These are phyloP conservation scores for Exophiala sp. DNA, from an alignment of 2,329 filamentous ascomycete species.

Conservation along the genomic window DNA sequence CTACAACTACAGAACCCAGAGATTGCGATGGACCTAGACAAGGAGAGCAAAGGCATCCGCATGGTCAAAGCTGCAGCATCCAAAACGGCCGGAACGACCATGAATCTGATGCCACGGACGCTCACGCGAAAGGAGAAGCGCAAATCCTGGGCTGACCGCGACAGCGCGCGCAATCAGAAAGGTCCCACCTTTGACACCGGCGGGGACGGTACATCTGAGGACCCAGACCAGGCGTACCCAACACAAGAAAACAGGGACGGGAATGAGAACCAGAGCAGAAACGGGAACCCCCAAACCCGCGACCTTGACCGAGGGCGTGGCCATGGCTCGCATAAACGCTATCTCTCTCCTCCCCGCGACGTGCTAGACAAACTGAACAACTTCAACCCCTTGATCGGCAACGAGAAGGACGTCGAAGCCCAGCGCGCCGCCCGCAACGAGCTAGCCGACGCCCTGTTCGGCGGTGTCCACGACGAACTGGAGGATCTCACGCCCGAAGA, in stretches of 20 bases:
- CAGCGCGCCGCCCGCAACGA: constrained; percentile 52
- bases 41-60: constrained; percentile 22
- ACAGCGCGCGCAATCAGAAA: constrained; percentile 34
- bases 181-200: constrained; percentile 36
- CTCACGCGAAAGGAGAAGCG: constrained; percentile 12
- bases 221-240: neutral
- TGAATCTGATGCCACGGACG: constrained; percentile 17
- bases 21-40: constrained; percentile 26
- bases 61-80: constrained; percentile 21
- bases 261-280: no score
- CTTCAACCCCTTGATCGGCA: constrained; percentile 36
- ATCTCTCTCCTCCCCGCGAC: constrained; percentile 15
- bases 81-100: constrained; percentile 23
- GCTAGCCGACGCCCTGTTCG: constrained; percentile 76
- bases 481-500: constrained; percentile 90
- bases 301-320: neutral
- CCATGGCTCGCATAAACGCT: constrained; percentile 3
- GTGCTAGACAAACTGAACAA: constrained; percentile 28
- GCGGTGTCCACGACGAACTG: constrained; percentile 83
- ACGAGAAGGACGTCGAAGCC: constrained; percentile 60
- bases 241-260: no score
- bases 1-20: constrained; percentile 29
- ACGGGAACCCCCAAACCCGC: neutral
- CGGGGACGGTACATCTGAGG: constrained; percentile 28
- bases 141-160: constrained; percentile 39